Evolutionary conservation across 768 basidiomycete species (phyloP).

Genomic region (Amylocystis lapponica): DNA sequence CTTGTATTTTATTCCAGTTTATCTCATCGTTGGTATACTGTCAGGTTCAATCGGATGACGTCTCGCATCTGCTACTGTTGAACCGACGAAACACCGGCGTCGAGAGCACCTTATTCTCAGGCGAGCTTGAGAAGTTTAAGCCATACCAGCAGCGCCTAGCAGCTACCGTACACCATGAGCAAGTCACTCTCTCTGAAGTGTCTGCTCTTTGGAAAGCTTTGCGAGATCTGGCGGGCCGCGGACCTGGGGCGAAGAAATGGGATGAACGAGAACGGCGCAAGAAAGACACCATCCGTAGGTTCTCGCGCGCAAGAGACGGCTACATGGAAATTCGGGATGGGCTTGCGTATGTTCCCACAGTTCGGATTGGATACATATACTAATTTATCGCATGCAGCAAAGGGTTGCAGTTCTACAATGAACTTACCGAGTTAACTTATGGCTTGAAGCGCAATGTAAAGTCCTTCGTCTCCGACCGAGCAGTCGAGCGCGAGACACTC

Average conservation of each 20-base stretch:
- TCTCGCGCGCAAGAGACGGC: slow-evolving; percentile 71
- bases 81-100: slow-evolving; percentile 81
- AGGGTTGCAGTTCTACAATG: slow-evolving; percentile 84
- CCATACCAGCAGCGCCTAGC: slow-evolving; percentile 83
- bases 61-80: slow-evolving; percentile 88
- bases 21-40: background rate
- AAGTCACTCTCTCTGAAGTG: slow-evolving; percentile 68
- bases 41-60: slow-evolving; percentile 93
- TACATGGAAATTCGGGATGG: slow-evolving; percentile 88
- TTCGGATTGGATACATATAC: too few relatives aligned
- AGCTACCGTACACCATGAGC: slow-evolving; percentile 75
- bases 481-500: slow-evolving; percentile 64
- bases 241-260: slow-evolving; percentile 71
- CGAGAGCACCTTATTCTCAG: slow-evolving; percentile 84
- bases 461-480: slow-evolving; percentile 57
- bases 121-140: slow-evolving; percentile 92
- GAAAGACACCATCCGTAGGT: slow-evolving; percentile 65
- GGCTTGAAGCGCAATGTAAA: slow-evolving; percentile 55
- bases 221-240: slow-evolving; percentile 68
- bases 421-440: slow-evolving; percentile 59
- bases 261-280: slow-evolving; percentile 78
- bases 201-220: slow-evolving; percentile 67
- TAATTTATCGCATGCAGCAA: slow-evolving; percentile 43
- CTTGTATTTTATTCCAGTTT: background rate
- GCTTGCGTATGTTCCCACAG: slow-evolving; percentile 55